Conservation (phyloP, 2,329 filamentous ascomycete species). For the Aspergillus intermedius region DNA sequence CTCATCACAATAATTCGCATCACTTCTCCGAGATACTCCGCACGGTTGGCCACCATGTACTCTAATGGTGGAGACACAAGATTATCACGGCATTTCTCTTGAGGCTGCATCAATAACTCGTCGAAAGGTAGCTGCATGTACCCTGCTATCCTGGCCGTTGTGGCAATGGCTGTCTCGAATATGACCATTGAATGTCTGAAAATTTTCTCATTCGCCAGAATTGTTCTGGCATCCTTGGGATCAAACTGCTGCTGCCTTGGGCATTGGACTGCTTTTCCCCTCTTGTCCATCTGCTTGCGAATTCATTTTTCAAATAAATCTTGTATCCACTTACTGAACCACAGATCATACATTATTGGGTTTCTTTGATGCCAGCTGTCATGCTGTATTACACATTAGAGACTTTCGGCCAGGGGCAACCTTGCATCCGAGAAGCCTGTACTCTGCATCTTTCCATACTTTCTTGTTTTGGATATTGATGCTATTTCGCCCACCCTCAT, state of each 20-base stretch:
- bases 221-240: conserved; percentile 15
- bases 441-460: neutral
- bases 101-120: conserved; percentile 26
- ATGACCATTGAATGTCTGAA: conserved; percentile 24
- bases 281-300: conserved; percentile 22
- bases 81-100: conserved; percentile 26
- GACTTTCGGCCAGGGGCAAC: conserved; percentile 18
- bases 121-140: conserved; percentile 31
- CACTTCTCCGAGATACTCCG: conserved; percentile 20
- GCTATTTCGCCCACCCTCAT: neutral
- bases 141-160: conserved; percentile 22
- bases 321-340: conserved; percentile 21
- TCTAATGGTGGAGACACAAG: conserved; percentile 30
- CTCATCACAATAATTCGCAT: conserved; percentile 23
- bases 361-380: conserved; percentile 31
- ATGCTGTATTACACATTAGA: conserved; percentile 23
- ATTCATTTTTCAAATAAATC: conserved; percentile 15
- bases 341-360: conserved; percentile 28
- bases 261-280: conserved; percentile 23
- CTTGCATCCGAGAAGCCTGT: conserved; percentile 16
- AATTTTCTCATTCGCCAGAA: conserved; percentile 30
- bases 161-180: conserved; percentile 28
- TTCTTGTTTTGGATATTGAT: neutral
- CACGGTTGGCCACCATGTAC: conserved; percentile 29
- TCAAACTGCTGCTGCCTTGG: conserved; percentile 25